phyloP scores from a whole-genome alignment of 2,329 filamentous ascomycete species.

The Ascocoryne sarcoides region DNA sequence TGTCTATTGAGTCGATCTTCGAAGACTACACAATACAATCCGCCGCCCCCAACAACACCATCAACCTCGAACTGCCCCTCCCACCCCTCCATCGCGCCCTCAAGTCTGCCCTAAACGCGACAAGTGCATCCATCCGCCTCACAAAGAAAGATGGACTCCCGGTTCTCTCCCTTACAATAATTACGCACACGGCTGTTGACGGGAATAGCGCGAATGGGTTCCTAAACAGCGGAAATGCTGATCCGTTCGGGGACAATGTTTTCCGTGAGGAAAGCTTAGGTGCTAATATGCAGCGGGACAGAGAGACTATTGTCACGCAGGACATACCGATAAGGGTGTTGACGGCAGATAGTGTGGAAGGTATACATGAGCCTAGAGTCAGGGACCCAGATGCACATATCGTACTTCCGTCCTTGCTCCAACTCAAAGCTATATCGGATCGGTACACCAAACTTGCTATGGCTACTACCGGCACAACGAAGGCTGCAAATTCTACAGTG shows the following conservation, averaged over 20 bases:
- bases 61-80: slow-evolving; percentile 95
- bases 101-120: slow-evolving; percentile 74
- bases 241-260: slow-evolving; percentile 37
- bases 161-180: slow-evolving; percentile 82
- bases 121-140: slow-evolving; percentile 74
- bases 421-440: slow-evolving; percentile 90
- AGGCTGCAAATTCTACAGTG: slow-evolving; percentile 17
- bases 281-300: slow-evolving; percentile 54
- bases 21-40: slow-evolving; percentile 79
- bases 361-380: slow-evolving; percentile 85
- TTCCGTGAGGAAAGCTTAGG: slow-evolving; percentile 43
- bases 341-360: slow-evolving; percentile 73
- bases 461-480: slow-evolving; percentile 28
- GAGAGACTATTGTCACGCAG: slow-evolving; percentile 88
- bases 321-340: slow-evolving; percentile 93
- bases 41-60: slow-evolving; percentile 72
- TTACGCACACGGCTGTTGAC: slow-evolving; percentile 55
- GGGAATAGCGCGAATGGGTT: slow-evolving; percentile 33
- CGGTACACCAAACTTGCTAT: slow-evolving; percentile 82
- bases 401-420: slow-evolving; percentile 73
- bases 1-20: slow-evolving; percentile 76
- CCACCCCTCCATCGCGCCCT: slow-evolving; percentile 82
- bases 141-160: slow-evolving; percentile 89
- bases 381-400: slow-evolving; percentile 93
- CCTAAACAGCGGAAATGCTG: slow-evolving; percentile 27